Evolutionary conservation across 2,329 filamentous ascomycete genomes (phyloP).

Genomic region (Zasmidium citrigriseum): DNA sequence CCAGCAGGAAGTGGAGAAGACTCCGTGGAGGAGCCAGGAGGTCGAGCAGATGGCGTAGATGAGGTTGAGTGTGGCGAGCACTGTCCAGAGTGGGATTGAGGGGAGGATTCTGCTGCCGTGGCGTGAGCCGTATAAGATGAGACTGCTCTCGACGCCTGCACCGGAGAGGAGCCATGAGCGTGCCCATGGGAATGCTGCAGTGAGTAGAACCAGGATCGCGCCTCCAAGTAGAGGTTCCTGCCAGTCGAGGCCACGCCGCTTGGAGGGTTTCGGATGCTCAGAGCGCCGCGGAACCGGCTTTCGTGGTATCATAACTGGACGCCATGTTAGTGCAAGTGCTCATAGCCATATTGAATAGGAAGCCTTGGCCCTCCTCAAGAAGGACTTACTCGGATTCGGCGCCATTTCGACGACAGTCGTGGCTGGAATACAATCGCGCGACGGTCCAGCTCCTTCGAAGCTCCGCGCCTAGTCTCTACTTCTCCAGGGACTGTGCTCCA

Average conservation of each 20-base stretch:
- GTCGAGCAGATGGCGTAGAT: conserved; percentile 51
- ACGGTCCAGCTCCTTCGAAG: no score
- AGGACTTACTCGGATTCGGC: conserved; percentile 5
- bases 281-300: conserved; percentile 8
- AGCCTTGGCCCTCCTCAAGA: not conserved
- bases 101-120: conserved; percentile 44
- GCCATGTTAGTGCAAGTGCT: no score
- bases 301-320: conserved; percentile 7
- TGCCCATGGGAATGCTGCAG: conserved; percentile 23
- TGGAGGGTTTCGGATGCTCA: not conserved
- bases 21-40: conserved; percentile 54
- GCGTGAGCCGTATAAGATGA: conserved; percentile 27
- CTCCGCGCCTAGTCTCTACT: no score
- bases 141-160: conserved; percentile 27
- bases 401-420: not conserved
- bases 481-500: no score
- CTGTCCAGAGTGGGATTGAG: conserved; percentile 48
- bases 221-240: conserved; percentile 13
- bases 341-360: not conserved
- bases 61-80: conserved; percentile 50
- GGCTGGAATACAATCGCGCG: no score
- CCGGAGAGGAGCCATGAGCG: conserved; percentile 31
- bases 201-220: conserved; percentile 15
- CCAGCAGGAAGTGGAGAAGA: conserved; percentile 47
- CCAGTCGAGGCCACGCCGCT: not conserved